These are phyloP conservation scores for Babesia bigemina DNA, from an alignment of 169 alveolate species.

Conservation along the genomic window DNA sequence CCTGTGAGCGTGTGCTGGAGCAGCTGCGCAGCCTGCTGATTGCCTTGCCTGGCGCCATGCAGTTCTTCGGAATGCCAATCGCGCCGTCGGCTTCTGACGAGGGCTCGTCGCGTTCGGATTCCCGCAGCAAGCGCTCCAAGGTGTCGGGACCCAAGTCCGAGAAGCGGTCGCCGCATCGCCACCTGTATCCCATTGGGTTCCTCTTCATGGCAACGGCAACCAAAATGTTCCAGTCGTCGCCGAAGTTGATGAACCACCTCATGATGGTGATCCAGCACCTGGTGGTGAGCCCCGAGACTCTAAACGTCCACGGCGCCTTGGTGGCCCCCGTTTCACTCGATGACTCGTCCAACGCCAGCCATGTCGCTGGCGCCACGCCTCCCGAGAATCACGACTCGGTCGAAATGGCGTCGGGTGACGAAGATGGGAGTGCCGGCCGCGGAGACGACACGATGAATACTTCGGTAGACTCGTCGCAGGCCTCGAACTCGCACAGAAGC, in stretches of 20 bases:
- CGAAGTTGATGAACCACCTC: slow-evolving; percentile 75
- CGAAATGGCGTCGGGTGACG: too few relatives aligned
- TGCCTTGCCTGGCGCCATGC: slow-evolving; percentile 70
- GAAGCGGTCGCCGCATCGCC: slow-evolving; percentile 1
- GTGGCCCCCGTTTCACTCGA: not conserved
- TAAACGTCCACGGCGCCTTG: slow-evolving; percentile 3
- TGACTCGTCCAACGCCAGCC: not conserved
- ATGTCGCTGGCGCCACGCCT: not conserved
- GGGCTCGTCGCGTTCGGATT: slow-evolving; percentile 7
- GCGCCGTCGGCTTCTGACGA: slow-evolving; percentile 29
- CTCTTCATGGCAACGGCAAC: slow-evolving; percentile 72
- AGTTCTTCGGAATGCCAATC: slow-evolving; percentile 50
- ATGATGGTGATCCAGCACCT: slow-evolving; percentile 71
- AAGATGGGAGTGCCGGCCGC: not conserved
- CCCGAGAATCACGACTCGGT: not conserved
- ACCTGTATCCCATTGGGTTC: slow-evolving; percentile 70
- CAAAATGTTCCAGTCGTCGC: slow-evolving; percentile 73
- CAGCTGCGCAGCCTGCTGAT: slow-evolving; percentile 74
- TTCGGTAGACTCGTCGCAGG: not conserved
- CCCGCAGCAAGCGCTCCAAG: slow-evolving; percentile 28
- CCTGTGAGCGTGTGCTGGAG: slow-evolving; percentile 77
- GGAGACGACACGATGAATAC: not conserved
- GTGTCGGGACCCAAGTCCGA: not conserved
- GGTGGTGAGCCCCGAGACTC: slow-evolving; percentile 4
- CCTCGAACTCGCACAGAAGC: not conserved